Percentiles rank a stretch among this genome's conserved stretches.
Conservation (phyloP, 2,329 filamentous ascomycete species). For the Exophiala lecanii-corni region DNA sequence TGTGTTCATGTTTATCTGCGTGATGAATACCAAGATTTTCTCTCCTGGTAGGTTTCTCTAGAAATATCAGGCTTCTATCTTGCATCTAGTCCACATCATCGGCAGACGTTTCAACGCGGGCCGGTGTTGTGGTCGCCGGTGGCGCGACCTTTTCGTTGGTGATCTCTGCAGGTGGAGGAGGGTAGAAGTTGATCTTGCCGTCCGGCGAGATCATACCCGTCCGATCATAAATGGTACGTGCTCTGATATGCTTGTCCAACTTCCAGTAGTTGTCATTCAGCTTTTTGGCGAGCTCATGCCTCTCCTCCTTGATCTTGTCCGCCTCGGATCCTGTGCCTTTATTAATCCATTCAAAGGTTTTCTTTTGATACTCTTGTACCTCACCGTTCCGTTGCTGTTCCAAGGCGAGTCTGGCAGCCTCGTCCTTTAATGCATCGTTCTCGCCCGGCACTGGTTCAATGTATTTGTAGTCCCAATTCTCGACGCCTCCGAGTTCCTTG, state of each 20-base stretch:
- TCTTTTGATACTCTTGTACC: slow-evolving; percentile 68
- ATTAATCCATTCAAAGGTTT: slow-evolving; percentile 71
- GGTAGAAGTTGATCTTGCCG: slow-evolving; percentile 70
- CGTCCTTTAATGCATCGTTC: slow-evolving; percentile 71
- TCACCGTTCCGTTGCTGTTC: slow-evolving; percentile 59
- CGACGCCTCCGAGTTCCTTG: slow-evolving; percentile 79
- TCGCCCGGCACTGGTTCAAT: slow-evolving; percentile 70
- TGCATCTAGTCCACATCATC: slow-evolving; percentile 28
- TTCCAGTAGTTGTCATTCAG: slow-evolving; percentile 79
- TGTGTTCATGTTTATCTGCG: no score
- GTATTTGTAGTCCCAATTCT: slow-evolving; percentile 80
- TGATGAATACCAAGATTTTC: no score
- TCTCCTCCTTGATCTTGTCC: slow-evolving; percentile 50
- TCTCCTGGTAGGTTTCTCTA: no score
- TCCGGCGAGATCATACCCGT: slow-evolving; percentile 63
- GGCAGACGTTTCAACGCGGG: slow-evolving; percentile 10
- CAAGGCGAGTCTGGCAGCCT: slow-evolving; percentile 58
- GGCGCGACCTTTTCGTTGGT: slow-evolving; percentile 11
- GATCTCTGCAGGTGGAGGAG: slow-evolving; percentile 28
- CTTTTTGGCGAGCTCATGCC: slow-evolving; percentile 58
- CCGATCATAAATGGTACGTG: slow-evolving; percentile 79
- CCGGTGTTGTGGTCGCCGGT: slow-evolving; percentile 7
- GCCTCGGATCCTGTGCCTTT: slow-evolving; percentile 44
- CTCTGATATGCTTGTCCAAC: slow-evolving; percentile 80
- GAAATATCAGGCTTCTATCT: no score